These are phyloP conservation scores for Oidiodendron maius DNA, from an alignment of 495 filamentous ascomycete genomes.

Conservation along the genomic window DNA sequence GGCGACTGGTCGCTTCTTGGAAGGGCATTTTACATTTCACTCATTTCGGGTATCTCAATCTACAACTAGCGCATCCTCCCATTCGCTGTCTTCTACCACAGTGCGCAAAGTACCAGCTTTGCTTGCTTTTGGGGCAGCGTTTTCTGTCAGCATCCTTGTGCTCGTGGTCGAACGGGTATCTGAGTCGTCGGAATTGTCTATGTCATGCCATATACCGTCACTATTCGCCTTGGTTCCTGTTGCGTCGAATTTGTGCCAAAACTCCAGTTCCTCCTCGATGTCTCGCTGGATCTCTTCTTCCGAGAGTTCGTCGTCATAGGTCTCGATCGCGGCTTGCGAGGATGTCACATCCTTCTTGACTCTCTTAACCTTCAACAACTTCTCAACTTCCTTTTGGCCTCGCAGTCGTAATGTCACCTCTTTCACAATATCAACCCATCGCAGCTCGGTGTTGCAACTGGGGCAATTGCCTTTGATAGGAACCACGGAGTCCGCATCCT, in stretches of 20 bases:
- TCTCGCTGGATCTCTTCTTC: slow-evolving; percentile 17
- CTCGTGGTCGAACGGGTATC: slow-evolving; percentile 24
- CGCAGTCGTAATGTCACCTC: slow-evolving; percentile 69
- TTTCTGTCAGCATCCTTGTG: slow-evolving; percentile 30
- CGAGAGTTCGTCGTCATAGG: slow-evolving; percentile 12
- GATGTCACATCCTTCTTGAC: slow-evolving; percentile 6
- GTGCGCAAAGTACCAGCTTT: slow-evolving; percentile 26
- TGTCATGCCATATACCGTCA: slow-evolving; percentile 18
- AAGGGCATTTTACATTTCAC: too few relatives aligned
- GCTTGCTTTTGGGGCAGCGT: slow-evolving; percentile 11
- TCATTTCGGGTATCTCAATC: too few relatives aligned
- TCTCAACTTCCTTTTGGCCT: slow-evolving; percentile 58
- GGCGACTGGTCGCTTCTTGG: too few relatives aligned
- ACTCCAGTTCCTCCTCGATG: slow-evolving; percentile 19
- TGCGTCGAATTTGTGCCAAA: slow-evolving; percentile 16
- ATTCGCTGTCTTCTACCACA: slow-evolving; percentile 60
- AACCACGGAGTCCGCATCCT: slow-evolving; percentile 44
- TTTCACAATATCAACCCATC: slow-evolving; percentile 76
- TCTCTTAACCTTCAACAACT: slow-evolving; percentile 50
- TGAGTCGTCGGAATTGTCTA: slow-evolving; percentile 25
- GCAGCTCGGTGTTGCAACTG: slow-evolving; percentile 51
- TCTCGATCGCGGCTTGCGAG: slow-evolving; percentile 11
- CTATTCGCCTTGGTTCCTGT: slow-evolving; percentile 17
- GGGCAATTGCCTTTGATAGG: slow-evolving; percentile 72
- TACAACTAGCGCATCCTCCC: slow-evolving; percentile 42